Evolutionary conservation across 2,329 filamentous ascomycete species (phyloP).

Genomic region (Calonectria fujianensis): DNA sequence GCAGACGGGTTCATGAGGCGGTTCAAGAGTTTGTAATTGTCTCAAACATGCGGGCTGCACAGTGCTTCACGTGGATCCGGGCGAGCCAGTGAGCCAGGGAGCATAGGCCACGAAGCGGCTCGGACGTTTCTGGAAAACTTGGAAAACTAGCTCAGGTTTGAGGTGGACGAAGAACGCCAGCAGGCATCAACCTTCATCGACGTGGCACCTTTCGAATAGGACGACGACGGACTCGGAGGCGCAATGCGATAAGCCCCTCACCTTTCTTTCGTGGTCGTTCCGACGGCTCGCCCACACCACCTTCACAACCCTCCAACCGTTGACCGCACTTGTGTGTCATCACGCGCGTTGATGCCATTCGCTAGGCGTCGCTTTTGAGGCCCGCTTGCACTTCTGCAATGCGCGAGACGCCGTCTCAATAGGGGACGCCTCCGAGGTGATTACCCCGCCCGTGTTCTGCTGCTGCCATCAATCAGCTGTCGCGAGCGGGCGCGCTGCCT

Average conservation of each 20-base stretch:
- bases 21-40: conserved; percentile 21
- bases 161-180: conserved; percentile 36
- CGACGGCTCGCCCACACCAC: conserved; percentile 12
- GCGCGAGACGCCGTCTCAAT: conserved; percentile 39
- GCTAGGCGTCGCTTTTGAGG: conserved; percentile 45
- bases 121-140: conserved; percentile 30
- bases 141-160: conserved; percentile 48
- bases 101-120: conserved; percentile 32
- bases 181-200: conserved; percentile 39
- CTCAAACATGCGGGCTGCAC: conserved; percentile 27
- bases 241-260: conserved; percentile 27
- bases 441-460: conserved; percentile 43
- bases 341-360: conserved; percentile 43
- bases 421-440: conserved; percentile 34
- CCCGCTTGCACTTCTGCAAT: conserved; percentile 40
- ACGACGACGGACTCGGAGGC: conserved; percentile 40
- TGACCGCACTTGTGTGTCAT: conserved; percentile 46
- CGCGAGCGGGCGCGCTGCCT: conserved; percentile 41
- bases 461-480: conserved; percentile 51
- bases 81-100: conserved; percentile 35
- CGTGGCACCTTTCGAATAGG: conserved; percentile 32
- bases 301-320: conserved; percentile 23
- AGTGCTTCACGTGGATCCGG: conserved; percentile 49
- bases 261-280: conserved; percentile 7
- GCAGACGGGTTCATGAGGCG: conserved; percentile 28